Evolutionary conservation across 2,329 filamentous ascomycete genomes (phyloP).

Genomic region (Ophiostoma ips): DNA sequence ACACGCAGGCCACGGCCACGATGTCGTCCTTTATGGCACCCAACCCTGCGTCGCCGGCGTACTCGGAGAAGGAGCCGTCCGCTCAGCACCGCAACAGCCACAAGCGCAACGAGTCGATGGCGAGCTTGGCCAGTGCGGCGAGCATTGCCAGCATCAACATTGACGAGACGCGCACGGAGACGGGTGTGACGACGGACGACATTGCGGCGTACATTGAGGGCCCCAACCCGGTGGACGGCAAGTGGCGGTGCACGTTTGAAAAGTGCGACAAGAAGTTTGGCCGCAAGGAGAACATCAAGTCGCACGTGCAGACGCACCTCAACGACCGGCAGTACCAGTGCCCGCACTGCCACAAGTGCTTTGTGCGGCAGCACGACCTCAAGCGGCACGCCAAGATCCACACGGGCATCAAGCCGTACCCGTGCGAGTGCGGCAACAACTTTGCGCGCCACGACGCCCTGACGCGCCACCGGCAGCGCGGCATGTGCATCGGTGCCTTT

Average conservation of each 20-base stretch:
- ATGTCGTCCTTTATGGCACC: conserved; percentile 10
- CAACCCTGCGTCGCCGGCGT: conserved; percentile 4
- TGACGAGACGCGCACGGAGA: conserved; percentile 55
- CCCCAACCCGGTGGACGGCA: conserved; percentile 58
- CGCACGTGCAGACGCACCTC: conserved; percentile 93
- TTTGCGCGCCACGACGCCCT: conserved; percentile 93
- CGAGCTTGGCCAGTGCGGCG: conserved; percentile 38
- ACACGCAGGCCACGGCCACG: conserved; percentile 11
- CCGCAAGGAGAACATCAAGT: conserved; percentile 98
- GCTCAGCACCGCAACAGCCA: conserved; percentile 25
- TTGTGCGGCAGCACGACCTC: conserved; percentile 91
- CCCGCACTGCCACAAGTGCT: conserved; percentile 85
- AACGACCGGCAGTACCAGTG: conserved; percentile 93
- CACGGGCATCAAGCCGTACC: conserved; percentile 87
- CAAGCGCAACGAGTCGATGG: conserved; percentile 45
- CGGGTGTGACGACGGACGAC: conserved; percentile 77
- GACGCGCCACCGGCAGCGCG: conserved; percentile 83
- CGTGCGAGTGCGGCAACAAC: conserved; percentile 84
- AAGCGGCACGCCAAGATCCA: conserved; percentile 98
- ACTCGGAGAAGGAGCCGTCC: conserved; percentile 14
- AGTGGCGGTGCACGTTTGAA: conserved; percentile 61
- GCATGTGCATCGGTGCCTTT: conserved; percentile 92
- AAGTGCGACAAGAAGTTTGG: conserved; percentile 83
- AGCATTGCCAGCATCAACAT: conserved; percentile 50
- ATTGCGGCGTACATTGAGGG: conserved; percentile 62